Evolutionary conservation across 1,139 yeast genomes (phyloP), one percentile per base, ranked within the genome.

Genomic region (Candida frijolesensis): DNA sequence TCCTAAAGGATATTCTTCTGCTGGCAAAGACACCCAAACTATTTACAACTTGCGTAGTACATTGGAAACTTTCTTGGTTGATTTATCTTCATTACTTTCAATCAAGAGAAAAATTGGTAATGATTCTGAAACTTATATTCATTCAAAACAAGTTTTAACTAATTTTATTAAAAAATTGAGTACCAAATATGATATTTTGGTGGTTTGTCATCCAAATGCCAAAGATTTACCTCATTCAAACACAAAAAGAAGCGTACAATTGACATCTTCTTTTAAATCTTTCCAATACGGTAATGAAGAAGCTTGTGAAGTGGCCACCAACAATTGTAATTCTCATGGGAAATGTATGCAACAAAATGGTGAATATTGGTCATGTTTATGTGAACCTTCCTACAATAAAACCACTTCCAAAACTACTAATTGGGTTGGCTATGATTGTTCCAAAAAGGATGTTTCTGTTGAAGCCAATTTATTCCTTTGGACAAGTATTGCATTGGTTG

Each of bases 401-500:
- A 68, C 71, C 44, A 67, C 67, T 35, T 70, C 74, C 49, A 74
- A 74, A 55, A 85, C 90, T 29, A 82, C 85, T 42, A 67, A 71
- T 54, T 87, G 90, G 89, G 79, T 84, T 2, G 94, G 94, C 32
- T 66, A 61, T 51, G 82, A 83, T 54, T 87, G 94, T 66, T 74
- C 79, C 58, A 85, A 86, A 74, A 76, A 74, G 61, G 91, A 87
- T 60, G 76, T 85, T 52, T 77, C 87, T 42, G 75, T 80, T 1
- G 83, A 83, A 64, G 84, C 87, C 55, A 81, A 86, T 60, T 73
- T 87, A 60, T 76, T 87, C 58, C 76, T 86, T 57, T 86, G 92
- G 90, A 76, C 89, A 2, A 67, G 79, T 8, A 57, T 86, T 19
- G 79, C 76, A 1, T 65, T 84, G 47, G 49, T 76, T 32, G 66